Percentiles rank a stretch among this genome's conserved stretches.
phyloP scores from a whole-genome alignment of 352 stramenopile genomes.

The Phytophthora pseudosyringae region DNA sequence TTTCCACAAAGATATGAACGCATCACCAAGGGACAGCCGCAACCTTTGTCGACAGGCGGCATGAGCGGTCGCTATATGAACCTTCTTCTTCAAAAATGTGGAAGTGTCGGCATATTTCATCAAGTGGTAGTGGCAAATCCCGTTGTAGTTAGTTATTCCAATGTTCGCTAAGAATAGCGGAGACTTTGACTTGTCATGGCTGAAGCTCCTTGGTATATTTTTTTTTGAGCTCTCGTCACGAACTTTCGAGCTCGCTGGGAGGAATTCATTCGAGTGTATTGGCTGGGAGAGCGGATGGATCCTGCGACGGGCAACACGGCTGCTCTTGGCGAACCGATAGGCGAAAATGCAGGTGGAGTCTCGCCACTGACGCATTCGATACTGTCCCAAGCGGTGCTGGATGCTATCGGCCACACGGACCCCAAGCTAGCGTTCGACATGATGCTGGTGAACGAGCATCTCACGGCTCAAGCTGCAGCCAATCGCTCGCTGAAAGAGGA shows the following conservation, averaged over 20 bases:
- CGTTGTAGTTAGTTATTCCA: too few species aligned
- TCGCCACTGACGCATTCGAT: conserved; percentile 39
- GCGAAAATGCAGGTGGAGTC: conserved; percentile 1
- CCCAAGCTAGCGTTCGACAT: conserved; percentile 71
- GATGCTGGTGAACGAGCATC: conserved; percentile 66
- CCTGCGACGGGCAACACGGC: not conserved
- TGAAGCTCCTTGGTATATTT: not conserved
- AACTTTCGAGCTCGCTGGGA: conserved; percentile 2
- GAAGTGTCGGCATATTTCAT: too few species aligned
- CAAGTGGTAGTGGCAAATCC: too few species aligned
- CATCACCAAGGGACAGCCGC: conserved; percentile 12
- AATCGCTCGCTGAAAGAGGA: conserved; percentile 53
- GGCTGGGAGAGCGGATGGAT: conserved; percentile 10
- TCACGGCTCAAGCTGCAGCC: conserved; percentile 39
- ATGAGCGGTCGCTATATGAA: conserved; percentile 3
- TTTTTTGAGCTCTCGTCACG: not conserved
- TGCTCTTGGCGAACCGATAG: conserved; percentile 5
- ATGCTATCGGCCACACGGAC: conserved; percentile 54
- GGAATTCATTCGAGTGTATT: not conserved
- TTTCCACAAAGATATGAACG: conserved; percentile 12
- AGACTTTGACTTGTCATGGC: not conserved
- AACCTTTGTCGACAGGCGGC: conserved; percentile 15
- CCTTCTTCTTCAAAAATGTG: too few species aligned
- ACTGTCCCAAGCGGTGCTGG: conserved; percentile 51
- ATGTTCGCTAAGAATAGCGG: conserved; percentile 3